phyloP scores from a whole-genome alignment of 352 stramenopile genomes.

The Pythium scleroteichum region DNA sequence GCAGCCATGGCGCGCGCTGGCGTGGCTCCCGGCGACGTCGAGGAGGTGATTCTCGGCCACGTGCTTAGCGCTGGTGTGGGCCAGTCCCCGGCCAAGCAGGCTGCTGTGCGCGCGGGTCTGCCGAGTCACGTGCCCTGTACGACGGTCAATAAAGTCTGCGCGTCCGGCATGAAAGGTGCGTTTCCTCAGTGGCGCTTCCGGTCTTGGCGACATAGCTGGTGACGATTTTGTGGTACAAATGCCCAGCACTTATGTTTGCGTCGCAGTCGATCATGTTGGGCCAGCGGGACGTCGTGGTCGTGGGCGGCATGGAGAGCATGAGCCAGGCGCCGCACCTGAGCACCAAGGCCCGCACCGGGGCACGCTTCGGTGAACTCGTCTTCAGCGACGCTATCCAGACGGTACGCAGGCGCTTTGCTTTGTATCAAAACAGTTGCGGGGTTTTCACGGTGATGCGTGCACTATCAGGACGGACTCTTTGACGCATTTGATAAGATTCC shows the following conservation, averaged over 20 bases:
- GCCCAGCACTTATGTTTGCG: conserved; percentile 71
- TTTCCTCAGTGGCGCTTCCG: background rate
- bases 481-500: conserved; percentile 93
- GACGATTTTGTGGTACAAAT: background rate
- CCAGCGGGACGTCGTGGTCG: conserved; percentile 75
- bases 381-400: conserved; percentile 88
- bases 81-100: conserved; percentile 95
- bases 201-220: background rate
- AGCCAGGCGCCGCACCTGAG: conserved; percentile 93
- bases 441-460: background rate
- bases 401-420: conserved; percentile 27
- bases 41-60: conserved; percentile 95
- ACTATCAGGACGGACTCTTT: conserved; percentile 88
- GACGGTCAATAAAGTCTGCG: conserved; percentile 99
- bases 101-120: conserved; percentile 71
- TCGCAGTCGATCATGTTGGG: conserved; percentile 89
- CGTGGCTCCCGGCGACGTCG: conserved; percentile 60
- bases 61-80: conserved; percentile 93
- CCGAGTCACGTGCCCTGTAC: conserved; percentile 88
- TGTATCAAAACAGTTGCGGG: background rate
- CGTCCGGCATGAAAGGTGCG: conserved; percentile 89
- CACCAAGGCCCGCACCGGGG: conserved; percentile 70
- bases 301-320: conserved; percentile 96
- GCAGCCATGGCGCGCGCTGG: conserved; percentile 53
- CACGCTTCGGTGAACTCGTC: conserved; percentile 81